Conservation (phyloP, 176 grass and related monocot species). For the Metroxylon sagu region DNA sequence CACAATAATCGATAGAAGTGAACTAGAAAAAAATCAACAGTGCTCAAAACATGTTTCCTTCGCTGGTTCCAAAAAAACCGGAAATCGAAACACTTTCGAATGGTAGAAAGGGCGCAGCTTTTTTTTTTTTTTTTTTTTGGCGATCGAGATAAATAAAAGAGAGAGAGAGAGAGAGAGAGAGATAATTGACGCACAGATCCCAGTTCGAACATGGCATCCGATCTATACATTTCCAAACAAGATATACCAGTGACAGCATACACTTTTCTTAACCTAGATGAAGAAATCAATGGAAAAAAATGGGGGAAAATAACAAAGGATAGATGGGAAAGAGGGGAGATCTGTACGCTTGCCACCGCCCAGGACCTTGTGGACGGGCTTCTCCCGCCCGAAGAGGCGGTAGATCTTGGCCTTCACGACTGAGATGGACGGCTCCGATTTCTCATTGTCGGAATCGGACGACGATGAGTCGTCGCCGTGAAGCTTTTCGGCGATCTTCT, state of each 20-base stretch:
- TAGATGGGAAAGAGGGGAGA: neutral
- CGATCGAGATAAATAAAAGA: neutral
- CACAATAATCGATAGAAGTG: no score
- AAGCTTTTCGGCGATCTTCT: constrained; percentile 31
- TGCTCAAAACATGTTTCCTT: neutral
- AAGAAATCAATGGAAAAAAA: neutral
- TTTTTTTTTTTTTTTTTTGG: no score
- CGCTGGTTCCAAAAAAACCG: neutral
- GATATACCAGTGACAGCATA: neutral
- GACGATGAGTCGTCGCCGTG: constrained; percentile 19
- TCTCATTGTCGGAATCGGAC: constrained; percentile 29
- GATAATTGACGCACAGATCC: neutral
- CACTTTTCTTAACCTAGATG: neutral
- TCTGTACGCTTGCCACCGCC: constrained; percentile 75
- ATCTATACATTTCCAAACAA: neutral
- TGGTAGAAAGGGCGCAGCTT: neutral
- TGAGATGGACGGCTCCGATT: constrained; percentile 7
- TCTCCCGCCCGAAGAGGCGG: constrained; percentile 52
- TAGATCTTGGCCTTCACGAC: constrained; percentile 24
- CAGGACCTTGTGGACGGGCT: constrained; percentile 60
- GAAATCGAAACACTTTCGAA: neutral
- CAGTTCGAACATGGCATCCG: neutral
- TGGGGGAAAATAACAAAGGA: neutral
- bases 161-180: constrained; percentile 2
- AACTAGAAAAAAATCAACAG: neutral